These are phyloP conservation scores for Perilla frutescens DNA, from an alignment of 257 asterid species.

Conservation along the genomic window DNA sequence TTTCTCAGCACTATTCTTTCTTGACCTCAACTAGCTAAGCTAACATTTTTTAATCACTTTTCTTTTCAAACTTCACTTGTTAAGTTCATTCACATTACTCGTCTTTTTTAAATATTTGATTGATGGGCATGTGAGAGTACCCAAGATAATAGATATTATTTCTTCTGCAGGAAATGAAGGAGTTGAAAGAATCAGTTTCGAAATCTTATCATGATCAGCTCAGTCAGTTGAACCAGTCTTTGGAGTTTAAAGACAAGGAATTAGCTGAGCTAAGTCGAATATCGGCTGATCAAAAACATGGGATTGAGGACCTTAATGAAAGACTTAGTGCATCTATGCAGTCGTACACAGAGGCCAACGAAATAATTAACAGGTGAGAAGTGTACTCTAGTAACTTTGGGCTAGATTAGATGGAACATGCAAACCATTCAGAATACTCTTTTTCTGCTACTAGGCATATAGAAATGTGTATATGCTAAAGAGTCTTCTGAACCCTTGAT, in stretches of 20 bases:
- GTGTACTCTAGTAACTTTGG: conserved; percentile 18
- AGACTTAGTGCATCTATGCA: conserved; percentile 79
- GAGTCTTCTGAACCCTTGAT: not conserved
- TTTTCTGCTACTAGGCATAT: conserved; percentile 1
- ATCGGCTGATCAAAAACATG: conserved; percentile 81
- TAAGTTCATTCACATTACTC: not conserved
- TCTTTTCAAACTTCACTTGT: conserved; percentile 4
- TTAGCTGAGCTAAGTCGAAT: conserved; percentile 57
- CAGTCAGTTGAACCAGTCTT: conserved; percentile 57
- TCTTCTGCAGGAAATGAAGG: conserved; percentile 73
- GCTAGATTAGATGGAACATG: conserved; percentile 23
- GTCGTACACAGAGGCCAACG: conserved; percentile 91
- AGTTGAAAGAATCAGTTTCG: conserved; percentile 72
- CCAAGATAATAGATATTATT: conserved; percentile 1
- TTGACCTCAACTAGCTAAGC: not conserved
- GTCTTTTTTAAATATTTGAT: conserved; percentile 17
- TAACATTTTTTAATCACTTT: not conserved
- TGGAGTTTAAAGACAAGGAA: conserved; percentile 77
- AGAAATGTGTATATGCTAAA: not conserved
- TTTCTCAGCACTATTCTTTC: not conserved
- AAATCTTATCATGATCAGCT: conserved; percentile 68
- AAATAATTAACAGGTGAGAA: conserved; percentile 81
- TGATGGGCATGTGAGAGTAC: conserved; percentile 21
- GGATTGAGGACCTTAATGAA: conserved; percentile 74
- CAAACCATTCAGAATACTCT: conserved; percentile 5